Conservation (phyloP, 1,284 basidiomycete species). For the Tylopilus sp. region DNA sequence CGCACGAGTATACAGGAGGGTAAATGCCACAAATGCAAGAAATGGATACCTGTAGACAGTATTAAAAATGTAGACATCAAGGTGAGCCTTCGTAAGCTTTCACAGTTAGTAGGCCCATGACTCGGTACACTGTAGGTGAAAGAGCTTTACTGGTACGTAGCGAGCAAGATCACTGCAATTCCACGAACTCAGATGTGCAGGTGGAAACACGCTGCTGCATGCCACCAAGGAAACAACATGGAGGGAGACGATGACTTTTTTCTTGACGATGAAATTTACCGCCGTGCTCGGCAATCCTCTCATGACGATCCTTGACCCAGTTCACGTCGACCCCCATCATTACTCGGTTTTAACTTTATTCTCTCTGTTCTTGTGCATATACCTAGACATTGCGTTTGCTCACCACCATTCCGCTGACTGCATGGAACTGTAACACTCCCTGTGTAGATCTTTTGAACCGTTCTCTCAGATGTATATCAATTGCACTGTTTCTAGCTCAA, state of each 20-base stretch:
- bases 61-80: slow-evolving; percentile 67
- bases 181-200: slow-evolving; percentile 35
- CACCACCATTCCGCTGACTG: slow-evolving; percentile 18
- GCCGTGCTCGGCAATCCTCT: slow-evolving; percentile 14
- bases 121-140: slow-evolving; percentile 47
- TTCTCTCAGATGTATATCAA: slow-evolving; percentile 1
- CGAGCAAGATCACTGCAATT: not conserved
- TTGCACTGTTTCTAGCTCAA: not conserved
- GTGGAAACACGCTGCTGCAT: slow-evolving; percentile 78
- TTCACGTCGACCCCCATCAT: not conserved
- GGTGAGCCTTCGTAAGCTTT: slow-evolving; percentile 36
- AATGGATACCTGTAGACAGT: slow-evolving; percentile 70
- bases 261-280: slow-evolving; percentile 38
- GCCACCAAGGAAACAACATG: slow-evolving; percentile 57
- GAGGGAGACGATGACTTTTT: slow-evolving; percentile 54
- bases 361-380: slow-evolving; percentile 3
- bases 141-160: slow-evolving; percentile 66
- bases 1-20: slow-evolving; percentile 59
- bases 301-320: not conserved
- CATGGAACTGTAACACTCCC: slow-evolving; percentile 2
- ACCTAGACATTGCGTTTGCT: slow-evolving; percentile 10
- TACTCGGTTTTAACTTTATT: slow-evolving; percentile 4
- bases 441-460: not conserved
- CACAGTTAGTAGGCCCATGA: not conserved
- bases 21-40: slow-evolving; percentile 68